A percentile compares a stretch with the other conserved stretches of the same genome.
Conservation (phyloP, 495 filamentous ascomycete species). For the Achaetomiella virescens region DNA sequence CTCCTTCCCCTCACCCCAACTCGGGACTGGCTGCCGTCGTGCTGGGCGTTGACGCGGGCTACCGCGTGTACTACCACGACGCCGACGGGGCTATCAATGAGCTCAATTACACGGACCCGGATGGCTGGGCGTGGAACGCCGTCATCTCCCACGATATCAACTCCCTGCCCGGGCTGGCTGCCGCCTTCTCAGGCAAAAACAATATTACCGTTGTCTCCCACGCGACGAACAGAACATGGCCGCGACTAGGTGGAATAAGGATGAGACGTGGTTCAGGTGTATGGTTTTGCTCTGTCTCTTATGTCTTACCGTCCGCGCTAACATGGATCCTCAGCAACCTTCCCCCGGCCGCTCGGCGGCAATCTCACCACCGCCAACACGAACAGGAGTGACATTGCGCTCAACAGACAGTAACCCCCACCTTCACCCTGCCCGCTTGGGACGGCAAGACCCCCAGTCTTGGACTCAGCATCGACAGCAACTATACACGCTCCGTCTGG, state of each 20-base stretch:
- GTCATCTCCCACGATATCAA: slow-evolving; percentile 25
- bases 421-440: slow-evolving; percentile 30
- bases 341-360: slow-evolving; percentile 25
- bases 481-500: slow-evolving; percentile 25
- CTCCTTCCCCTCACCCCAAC: slow-evolving; percentile 18
- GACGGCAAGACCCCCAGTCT: slow-evolving; percentile 22
- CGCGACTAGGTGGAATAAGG: slow-evolving; percentile 18
- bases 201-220: slow-evolving; percentile 31
- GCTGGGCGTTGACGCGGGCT: slow-evolving; percentile 26
- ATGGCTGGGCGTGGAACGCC: slow-evolving; percentile 22
- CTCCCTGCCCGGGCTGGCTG: slow-evolving; percentile 19
- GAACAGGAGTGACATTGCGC: slow-evolving; percentile 9
- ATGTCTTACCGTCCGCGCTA: neutral
- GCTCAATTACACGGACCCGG: slow-evolving; percentile 21
- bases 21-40: slow-evolving; percentile 27
- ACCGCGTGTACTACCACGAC: slow-evolving; percentile 35
- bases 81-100: slow-evolving; percentile 22
- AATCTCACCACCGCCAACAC: slow-evolving; percentile 20
- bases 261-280: slow-evolving; percentile 26
- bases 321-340: slow-evolving; percentile 20
- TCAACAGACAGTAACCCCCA: slow-evolving; percentile 23
- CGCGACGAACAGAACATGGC: slow-evolving; percentile 27
- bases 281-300: neutral
- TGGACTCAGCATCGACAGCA: slow-evolving; percentile 27
- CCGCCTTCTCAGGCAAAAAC: slow-evolving; percentile 18